A percentile compares a stretch with the other conserved stretches of the same genome.
These are phyloP conservation scores for Malassezia brasiliensis DNA, from an alignment of 1,284 basidiomycete species.

Conservation along the genomic window DNA sequence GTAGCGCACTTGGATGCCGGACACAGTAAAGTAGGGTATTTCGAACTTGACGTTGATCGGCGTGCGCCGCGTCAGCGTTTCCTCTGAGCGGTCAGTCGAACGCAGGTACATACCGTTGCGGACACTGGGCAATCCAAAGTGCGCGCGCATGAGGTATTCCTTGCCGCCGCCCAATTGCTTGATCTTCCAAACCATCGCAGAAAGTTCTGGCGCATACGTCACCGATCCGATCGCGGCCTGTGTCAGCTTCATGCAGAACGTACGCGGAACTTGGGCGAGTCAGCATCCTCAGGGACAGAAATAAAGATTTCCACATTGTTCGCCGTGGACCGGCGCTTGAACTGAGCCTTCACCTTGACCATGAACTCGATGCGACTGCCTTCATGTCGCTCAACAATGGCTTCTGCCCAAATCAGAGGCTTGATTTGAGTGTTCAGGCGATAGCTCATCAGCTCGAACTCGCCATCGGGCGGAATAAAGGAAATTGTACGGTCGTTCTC, in stretches of 20 bases:
- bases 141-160: constrained; percentile 47
- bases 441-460: constrained; percentile 97
- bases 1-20: constrained; percentile 91
- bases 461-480: constrained; percentile 97
- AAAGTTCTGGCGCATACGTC: constrained; percentile 45
- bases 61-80: constrained; percentile 68
- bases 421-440: constrained; percentile 91
- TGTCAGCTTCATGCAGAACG: not conserved
- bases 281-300: constrained; percentile 94
- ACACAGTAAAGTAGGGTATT: constrained; percentile 89
- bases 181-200: constrained; percentile 49
- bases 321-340: constrained; percentile 88
- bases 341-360: constrained; percentile 95
- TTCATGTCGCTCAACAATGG: constrained; percentile 84
- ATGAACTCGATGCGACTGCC: constrained; percentile 93
- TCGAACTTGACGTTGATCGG: constrained; percentile 96
- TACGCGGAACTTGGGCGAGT: constrained; percentile 82
- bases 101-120: constrained; percentile 24
- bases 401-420: constrained; percentile 96
- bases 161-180: constrained; percentile 46
- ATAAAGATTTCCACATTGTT: constrained; percentile 99
- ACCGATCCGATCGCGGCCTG: constrained; percentile 39
- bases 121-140: constrained; percentile 47
- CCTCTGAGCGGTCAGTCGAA: constrained; percentile 53
- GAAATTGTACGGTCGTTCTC: constrained; percentile 98